A percentile compares a stretch with the other conserved stretches of the same genome.
Evolutionary conservation across 2,329 filamentous ascomycete genomes (phyloP).

Genomic region (Eurotiales sp.): DNA sequence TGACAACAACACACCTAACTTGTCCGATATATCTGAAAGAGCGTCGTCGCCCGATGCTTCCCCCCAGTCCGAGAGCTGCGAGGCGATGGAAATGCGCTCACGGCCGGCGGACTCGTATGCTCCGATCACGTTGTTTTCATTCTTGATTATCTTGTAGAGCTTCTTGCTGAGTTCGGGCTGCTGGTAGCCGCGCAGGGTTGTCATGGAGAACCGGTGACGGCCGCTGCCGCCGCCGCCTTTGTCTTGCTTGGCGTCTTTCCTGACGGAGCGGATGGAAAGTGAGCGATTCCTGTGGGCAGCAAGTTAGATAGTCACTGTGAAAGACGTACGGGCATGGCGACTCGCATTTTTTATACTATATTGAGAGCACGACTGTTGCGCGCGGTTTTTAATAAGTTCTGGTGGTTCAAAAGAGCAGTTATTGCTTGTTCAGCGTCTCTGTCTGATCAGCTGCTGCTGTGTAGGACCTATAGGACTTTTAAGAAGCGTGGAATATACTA

Average conservation of each 20-base stretch:
- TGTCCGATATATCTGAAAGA: slow-evolving; percentile 87
- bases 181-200: slow-evolving; percentile 75
- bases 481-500: not conserved
- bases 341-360: no score
- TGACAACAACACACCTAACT: slow-evolving; percentile 85
- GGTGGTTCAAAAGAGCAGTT: not conserved
- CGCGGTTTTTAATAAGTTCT: not conserved
- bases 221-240: slow-evolving; percentile 16
- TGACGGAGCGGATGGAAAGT: slow-evolving; percentile 35
- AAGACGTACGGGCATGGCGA: not conserved
- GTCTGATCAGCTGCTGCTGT: no score
- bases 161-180: slow-evolving; percentile 87
- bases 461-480: no score
- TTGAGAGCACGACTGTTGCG: not conserved
- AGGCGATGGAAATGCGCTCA: slow-evolving; percentile 79
- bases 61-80: slow-evolving; percentile 94
- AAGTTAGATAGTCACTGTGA: not conserved
- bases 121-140: slow-evolving; percentile 80
- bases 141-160: slow-evolving; percentile 90
- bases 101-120: slow-evolving; percentile 81
- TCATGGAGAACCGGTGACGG: slow-evolving; percentile 75
- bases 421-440: no score
- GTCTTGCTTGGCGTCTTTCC: slow-evolving; percentile 24
- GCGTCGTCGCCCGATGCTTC: slow-evolving; percentile 85
- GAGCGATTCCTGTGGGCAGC: slow-evolving; percentile 36